Conservation (phyloP, 1,284 basidiomycete species). For the Cryptococcus floricola region DNA sequence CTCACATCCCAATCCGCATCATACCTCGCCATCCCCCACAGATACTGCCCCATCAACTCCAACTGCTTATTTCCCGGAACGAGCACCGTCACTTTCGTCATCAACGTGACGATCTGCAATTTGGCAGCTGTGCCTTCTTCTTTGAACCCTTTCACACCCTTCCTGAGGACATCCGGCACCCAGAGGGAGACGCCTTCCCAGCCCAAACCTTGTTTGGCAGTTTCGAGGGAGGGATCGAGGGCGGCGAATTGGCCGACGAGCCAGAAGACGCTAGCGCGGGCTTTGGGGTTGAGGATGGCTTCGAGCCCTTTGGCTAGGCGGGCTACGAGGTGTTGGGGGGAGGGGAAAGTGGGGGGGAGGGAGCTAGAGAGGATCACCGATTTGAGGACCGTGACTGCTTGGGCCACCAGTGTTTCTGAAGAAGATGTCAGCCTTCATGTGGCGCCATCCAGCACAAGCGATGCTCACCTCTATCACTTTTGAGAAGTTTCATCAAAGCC, state of each 20-base stretch:
- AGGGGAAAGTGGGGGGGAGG: constrained; percentile 8
- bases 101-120: constrained; percentile 74
- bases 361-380: constrained; percentile 62
- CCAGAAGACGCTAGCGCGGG: constrained; percentile 82
- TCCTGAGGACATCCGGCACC: constrained; percentile 81
- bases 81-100: constrained; percentile 72
- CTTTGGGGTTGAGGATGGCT: constrained; percentile 69
- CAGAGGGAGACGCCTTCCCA: constrained; percentile 58
- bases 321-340: constrained; percentile 64
- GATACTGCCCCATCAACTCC: constrained; percentile 61
- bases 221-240: constrained; percentile 10
- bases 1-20: constrained; percentile 82
- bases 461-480: constrained; percentile 58
- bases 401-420: constrained; percentile 66
- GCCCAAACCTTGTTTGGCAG: constrained; percentile 25
- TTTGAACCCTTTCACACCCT: constrained; percentile 66
- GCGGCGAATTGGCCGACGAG: constrained; percentile 79
- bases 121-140: constrained; percentile 69
- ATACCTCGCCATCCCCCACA: constrained; percentile 79
- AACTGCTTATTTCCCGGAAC: constrained; percentile 55
- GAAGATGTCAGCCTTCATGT: constrained; percentile 1
- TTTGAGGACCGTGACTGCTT: constrained; percentile 77
- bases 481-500: constrained; percentile 70
- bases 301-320: constrained; percentile 70
- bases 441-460: background rate